Evolutionary conservation across 176 grass and related monocot species (phyloP).

Genomic region (Areca catechu): DNA sequence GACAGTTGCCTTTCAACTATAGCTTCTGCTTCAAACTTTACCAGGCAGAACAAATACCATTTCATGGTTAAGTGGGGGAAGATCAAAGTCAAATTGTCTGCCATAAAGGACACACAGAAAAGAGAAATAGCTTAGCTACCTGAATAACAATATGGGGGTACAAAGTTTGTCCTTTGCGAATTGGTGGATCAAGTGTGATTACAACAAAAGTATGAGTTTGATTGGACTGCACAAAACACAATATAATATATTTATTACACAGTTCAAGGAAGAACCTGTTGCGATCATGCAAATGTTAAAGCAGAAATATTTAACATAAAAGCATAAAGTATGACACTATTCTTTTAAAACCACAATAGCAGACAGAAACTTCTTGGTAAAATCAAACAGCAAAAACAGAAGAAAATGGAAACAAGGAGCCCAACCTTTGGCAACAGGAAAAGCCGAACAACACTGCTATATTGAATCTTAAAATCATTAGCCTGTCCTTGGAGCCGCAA

Average conservation of each 20-base stretch:
- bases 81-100: too few relatives aligned
- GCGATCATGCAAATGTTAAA: too few relatives aligned
- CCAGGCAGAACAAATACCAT: conserved; percentile 22
- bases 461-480: conserved; percentile 99
- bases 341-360: too few relatives aligned
- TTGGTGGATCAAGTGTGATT: conserved; percentile 89
- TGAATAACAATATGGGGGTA: conserved; percentile 99
- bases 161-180: conserved; percentile 90
- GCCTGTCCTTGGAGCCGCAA: conserved; percentile 85
- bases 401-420: conserved; percentile 15
- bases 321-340: too few relatives aligned
- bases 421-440: conserved; percentile 89
- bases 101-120: background rate
- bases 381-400: background rate
- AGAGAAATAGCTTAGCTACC: conserved; percentile 25
- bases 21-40: conserved; percentile 71
- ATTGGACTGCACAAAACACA: conserved; percentile 51
- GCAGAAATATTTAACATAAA: too few relatives aligned
- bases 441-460: conserved; percentile 81
- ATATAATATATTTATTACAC: conserved; percentile 24
- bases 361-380: too few relatives aligned
- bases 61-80: background rate
- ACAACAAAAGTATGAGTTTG: conserved; percentile 97
- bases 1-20: conserved; percentile 50
- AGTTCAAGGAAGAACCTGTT: background rate